Base-by-base conservation (phyloP, 1,284 basidiomycete species). In the Phlebopus sp. region DNA sequence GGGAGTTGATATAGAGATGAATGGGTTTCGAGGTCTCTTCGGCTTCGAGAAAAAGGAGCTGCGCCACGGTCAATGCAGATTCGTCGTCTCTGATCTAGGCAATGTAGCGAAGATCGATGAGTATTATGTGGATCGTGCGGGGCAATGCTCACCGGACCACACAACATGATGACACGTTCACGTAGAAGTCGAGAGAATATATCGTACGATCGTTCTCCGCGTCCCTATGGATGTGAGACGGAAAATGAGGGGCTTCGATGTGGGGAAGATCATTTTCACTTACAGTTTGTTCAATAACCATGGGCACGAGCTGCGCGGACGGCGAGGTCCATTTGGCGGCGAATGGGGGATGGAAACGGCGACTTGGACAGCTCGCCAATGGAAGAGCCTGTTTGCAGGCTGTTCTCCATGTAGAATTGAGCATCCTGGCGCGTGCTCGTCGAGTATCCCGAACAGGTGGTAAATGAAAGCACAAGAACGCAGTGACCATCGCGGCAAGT, bases 1-100 rank as follows among this genome's bases (percentile, higher is more conserved):
- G 93, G 5, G 91, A 93, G 69, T 96, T 97, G 60, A 96, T 94
- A 69, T 95, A 96, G 17, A 97, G 71, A 60, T 94, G 90, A 49
- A 97, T 95, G 2, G 93, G 94, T 61, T 92, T 91, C 13, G 84
- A 82, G 0, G 91, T 83, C 56, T 95, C 91, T 68, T 96, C 93
- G 1, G 94, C 93, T 72, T 97, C 94, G 44, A 97, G 78, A 67
- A 95, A 97, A 34, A 97, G 81, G 2, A 97, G 73, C 62, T 96
- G 93, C 0, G 93, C 90, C 5, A 96, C 92, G 31, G 86, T 76
- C 46, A 95, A 74, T 1, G 91, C 86, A 2, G 93, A 87, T 60
- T 90, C 86, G 17, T 79, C 77, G 69, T 96, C 92, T 55, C 81
- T 78, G 60, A 96, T 90, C 92, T 95, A 56, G 19, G 39, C 13